Percentiles rank a stretch among this genome's conserved stretches.
phyloP scores from a whole-genome alignment of 2,329 filamentous ascomycete species.

The Cyclaneusma minus region DNA sequence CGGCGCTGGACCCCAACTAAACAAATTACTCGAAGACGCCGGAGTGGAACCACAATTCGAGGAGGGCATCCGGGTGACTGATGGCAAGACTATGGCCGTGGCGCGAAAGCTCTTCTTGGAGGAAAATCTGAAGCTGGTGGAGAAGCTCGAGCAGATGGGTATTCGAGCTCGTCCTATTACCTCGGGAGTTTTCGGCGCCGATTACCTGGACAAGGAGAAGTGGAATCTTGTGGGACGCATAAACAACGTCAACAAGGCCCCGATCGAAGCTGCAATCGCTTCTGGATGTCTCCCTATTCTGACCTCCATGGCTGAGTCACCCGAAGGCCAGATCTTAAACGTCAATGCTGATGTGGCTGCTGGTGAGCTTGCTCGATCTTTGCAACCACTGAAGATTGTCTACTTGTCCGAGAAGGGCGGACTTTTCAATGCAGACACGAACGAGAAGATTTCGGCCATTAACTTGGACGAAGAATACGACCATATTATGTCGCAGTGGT shows the following conservation, averaged over 20 bases:
- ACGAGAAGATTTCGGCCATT: slow-evolving; percentile 90
- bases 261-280: slow-evolving; percentile 82
- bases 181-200: slow-evolving; percentile 76
- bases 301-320: slow-evolving; percentile 90
- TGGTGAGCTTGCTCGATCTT: slow-evolving; percentile 72
- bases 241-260: slow-evolving; percentile 75
- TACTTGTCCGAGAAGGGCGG: slow-evolving; percentile 98
- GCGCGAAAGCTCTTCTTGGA: slow-evolving; percentile 87
- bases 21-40: slow-evolving; percentile 75
- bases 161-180: slow-evolving; percentile 81
- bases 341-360: slow-evolving; percentile 97
- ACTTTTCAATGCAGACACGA: slow-evolving; percentile 83
- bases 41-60: slow-evolving; percentile 93
- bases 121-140: slow-evolving; percentile 85
- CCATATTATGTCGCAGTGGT: slow-evolving; percentile 79
- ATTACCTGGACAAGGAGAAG: slow-evolving; percentile 92
- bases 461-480: slow-evolving; percentile 96
- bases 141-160: slow-evolving; percentile 79
- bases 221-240: slow-evolving; percentile 95
- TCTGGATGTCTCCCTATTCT: slow-evolving; percentile 85
- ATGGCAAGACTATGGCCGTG: slow-evolving; percentile 84
- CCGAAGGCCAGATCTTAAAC: slow-evolving; percentile 84
- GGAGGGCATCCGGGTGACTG: slow-evolving; percentile 89
- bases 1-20: slow-evolving; percentile 87
- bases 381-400: slow-evolving; percentile 93